Evolutionary conservation across 2,329 filamentous ascomycete species (phyloP).

Genomic region (Ascochyta fabae): DNA sequence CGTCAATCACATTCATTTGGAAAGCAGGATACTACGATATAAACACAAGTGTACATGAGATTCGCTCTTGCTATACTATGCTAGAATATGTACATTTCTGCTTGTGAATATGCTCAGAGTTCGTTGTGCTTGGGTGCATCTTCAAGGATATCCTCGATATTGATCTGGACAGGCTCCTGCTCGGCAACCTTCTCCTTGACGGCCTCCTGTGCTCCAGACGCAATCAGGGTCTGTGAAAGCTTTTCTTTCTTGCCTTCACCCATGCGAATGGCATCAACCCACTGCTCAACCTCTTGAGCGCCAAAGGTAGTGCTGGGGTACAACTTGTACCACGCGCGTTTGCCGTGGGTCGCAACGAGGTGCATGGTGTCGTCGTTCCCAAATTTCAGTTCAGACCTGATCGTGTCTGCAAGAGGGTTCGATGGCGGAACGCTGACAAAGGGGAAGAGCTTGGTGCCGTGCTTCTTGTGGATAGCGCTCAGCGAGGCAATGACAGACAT

Average conservation of each 20-base stretch:
- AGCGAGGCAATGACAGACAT: slow-evolving; percentile 61
- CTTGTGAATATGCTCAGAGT: slow-evolving; percentile 19
- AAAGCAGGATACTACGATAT: background rate
- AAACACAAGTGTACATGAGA: background rate
- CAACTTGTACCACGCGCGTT: slow-evolving; percentile 83
- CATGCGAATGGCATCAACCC: slow-evolving; percentile 91
- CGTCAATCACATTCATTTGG: background rate
- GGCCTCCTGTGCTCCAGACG: slow-evolving; percentile 28
- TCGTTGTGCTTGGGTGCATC: slow-evolving; percentile 33
- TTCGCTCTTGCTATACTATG: slow-evolving; percentile 1
- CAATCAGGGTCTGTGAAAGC: slow-evolving; percentile 60
- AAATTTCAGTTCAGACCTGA: slow-evolving; percentile 70
- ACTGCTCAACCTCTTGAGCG: slow-evolving; percentile 72
- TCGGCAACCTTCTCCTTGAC: slow-evolving; percentile 32
- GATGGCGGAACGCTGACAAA: slow-evolving; percentile 75
- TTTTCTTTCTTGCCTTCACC: slow-evolving; percentile 83
- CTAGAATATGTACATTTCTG: background rate
- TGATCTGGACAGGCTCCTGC: slow-evolving; percentile 41
- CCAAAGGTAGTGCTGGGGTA: slow-evolving; percentile 67
- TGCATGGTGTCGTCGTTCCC: slow-evolving; percentile 62
- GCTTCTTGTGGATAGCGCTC: slow-evolving; percentile 77
- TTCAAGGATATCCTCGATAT: slow-evolving; percentile 40
- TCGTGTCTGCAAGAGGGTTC: slow-evolving; percentile 61
- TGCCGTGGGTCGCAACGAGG: slow-evolving; percentile 82
- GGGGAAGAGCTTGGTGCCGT: slow-evolving; percentile 78